phyloP scores from a whole-genome alignment of 1,139 yeast species.

The Magnusiomyces fungicola region DNA sequence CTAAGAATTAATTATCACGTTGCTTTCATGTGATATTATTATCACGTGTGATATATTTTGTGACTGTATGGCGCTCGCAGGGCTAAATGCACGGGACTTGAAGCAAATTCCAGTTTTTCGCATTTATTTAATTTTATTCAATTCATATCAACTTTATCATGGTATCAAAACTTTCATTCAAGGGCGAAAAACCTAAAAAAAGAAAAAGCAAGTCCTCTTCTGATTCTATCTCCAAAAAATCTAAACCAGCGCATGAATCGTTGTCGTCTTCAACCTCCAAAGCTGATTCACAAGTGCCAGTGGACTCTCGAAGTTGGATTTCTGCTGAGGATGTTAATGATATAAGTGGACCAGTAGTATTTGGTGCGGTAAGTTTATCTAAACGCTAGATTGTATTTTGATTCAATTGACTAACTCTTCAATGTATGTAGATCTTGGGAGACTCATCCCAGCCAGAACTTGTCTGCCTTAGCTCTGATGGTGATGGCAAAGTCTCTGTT shows the following conservation, averaged over 20 bases:
- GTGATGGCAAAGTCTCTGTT: constrained; percentile 19
- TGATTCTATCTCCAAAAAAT: constrained; percentile 6
- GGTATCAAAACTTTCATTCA: constrained; percentile 40
- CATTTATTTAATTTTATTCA: too few species aligned
- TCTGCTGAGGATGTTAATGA: constrained; percentile 30
- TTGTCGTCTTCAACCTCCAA: not conserved
- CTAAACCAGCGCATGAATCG: constrained; percentile 5
- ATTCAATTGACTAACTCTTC: not conserved
- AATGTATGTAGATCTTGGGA: not conserved
- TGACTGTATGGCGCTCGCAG: too few species aligned
- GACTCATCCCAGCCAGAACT: constrained; percentile 12
- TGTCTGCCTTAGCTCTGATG: constrained; percentile 23
- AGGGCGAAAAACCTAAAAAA: constrained; percentile 35
- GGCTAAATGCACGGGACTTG: too few species aligned
- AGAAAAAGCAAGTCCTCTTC: constrained; percentile 20
- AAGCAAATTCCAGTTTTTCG: too few species aligned
- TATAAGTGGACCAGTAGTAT: constrained; percentile 36
- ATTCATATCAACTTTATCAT: too few species aligned
- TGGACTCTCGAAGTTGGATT: constrained; percentile 33
- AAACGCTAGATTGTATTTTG: not conserved
- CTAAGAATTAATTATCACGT: too few species aligned
- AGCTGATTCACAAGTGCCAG: constrained; percentile 10
- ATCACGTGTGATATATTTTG: too few species aligned
- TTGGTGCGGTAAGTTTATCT: constrained; percentile 18
- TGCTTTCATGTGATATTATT: too few species aligned